phyloP scores from a whole-genome alignment of 108 stramenopile species.

The Aurantiochytrium sp. region DNA sequence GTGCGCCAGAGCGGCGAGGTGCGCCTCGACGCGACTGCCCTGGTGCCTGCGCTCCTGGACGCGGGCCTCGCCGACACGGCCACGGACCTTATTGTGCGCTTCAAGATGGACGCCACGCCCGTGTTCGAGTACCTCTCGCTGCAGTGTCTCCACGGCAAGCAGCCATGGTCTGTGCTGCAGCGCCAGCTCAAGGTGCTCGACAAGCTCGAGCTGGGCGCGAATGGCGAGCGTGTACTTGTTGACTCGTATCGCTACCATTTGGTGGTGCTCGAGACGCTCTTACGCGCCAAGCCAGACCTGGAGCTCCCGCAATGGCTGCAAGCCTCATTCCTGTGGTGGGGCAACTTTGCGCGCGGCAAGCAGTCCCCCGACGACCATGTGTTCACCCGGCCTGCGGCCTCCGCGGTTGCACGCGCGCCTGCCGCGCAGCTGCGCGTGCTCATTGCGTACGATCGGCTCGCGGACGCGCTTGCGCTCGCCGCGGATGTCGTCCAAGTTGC shows the following conservation, averaged over 20 bases:
- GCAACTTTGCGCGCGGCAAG: neutral
- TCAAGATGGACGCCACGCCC: neutral
- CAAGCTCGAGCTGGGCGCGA: neutral
- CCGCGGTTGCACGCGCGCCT: neutral
- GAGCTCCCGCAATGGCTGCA: neutral
- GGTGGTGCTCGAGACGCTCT: neutral
- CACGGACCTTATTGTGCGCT: neutral
- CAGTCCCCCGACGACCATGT: neutral
- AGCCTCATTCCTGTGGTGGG: neutral
- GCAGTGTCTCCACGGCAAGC: neutral
- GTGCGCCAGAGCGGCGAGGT: neutral
- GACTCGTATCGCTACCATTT: neutral
- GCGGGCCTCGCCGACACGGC: neutral
- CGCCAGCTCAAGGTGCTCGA: neutral
- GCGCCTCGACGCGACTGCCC: neutral
- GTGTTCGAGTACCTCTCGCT: neutral
- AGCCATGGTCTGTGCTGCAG: neutral
- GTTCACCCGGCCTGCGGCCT: neutral
- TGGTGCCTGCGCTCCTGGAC: neutral
- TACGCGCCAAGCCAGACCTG: neutral
- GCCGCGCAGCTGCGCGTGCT: neutral
- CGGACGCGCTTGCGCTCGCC: neutral
- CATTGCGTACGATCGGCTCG: neutral
- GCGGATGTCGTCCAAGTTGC: neutral
- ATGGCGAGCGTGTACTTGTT: neutral